Conservation (phyloP, 495 filamentous ascomycete genomes). For the Hypoxylon crocopeplum region DNA sequence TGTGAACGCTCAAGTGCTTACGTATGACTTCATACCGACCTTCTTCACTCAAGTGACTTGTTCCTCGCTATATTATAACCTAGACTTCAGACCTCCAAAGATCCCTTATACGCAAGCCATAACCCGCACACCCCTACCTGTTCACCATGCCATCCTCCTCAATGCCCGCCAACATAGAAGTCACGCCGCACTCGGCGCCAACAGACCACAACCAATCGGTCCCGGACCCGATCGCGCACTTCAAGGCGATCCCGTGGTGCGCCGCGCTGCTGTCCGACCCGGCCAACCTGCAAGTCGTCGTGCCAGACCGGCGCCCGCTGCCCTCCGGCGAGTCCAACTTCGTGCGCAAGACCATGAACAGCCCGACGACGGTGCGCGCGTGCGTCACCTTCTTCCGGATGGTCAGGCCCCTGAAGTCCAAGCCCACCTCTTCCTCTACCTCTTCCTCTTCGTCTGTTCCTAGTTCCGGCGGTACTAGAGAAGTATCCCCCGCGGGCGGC, state of each 20-base stretch:
- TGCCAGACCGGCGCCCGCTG: constrained; percentile 54
- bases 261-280: constrained; percentile 53
- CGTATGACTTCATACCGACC: no score
- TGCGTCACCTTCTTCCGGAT: constrained; percentile 53
- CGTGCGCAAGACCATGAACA: constrained; percentile 62
- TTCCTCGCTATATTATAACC: no score
- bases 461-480: neutral
- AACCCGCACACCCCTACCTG: neutral
- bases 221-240: constrained; percentile 47
- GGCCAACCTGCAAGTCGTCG: constrained; percentile 44
- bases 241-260: constrained; percentile 65
- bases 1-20: no score
- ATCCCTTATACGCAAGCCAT: no score
- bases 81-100: no score
- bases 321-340: constrained; percentile 58
- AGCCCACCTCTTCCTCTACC: neutral
- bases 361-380: constrained; percentile 54
- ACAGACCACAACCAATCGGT: constrained; percentile 26
- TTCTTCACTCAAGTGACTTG: no score
- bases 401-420: constrained; percentile 29
- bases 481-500: neutral
- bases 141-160: constrained; percentile 3
- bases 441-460: neutral
- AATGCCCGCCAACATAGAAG: neutral
- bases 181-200: constrained; percentile 1